These are phyloP conservation scores for Aristolochia contorta DNA, from an alignment of 164 flowering plant species.

Conservation along the genomic window DNA sequence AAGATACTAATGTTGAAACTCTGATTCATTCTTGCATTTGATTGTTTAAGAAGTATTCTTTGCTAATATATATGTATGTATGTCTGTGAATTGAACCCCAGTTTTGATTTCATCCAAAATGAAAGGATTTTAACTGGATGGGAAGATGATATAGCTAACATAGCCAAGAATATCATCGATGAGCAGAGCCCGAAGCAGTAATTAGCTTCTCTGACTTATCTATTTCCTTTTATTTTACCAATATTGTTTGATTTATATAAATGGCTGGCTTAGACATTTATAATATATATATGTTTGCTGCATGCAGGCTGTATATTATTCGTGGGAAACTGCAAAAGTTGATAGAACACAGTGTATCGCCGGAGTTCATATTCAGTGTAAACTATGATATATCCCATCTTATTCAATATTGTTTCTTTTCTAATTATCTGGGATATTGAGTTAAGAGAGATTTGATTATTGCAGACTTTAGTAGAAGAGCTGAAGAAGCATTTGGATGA, in stretches of 20 bases:
- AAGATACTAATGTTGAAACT: neutral
- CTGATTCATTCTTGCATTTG: too few species aligned
- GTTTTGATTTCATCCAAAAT: slow-evolving; percentile 32
- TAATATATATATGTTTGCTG: neutral
- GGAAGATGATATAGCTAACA: slow-evolving; percentile 53
- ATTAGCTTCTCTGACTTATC: slow-evolving; percentile 9
- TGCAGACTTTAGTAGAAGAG: slow-evolving; percentile 39
- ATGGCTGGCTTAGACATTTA: neutral
- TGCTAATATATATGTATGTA: neutral
- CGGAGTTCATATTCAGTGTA: slow-evolving; percentile 41
- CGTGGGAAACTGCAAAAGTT: slow-evolving; percentile 57
- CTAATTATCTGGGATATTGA: neutral
- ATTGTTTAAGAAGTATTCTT: neutral
- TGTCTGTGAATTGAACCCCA: slow-evolving; percentile 10
- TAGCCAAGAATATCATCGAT: slow-evolving; percentile 47
- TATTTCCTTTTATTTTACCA: neutral
- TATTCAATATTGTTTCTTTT: neutral
- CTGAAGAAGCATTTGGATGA: slow-evolving; percentile 32
- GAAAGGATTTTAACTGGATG: slow-evolving; percentile 49
- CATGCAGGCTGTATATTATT: slow-evolving; percentile 51
- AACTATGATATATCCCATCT: slow-evolving; percentile 7
- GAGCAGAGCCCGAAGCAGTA: slow-evolving; percentile 73
- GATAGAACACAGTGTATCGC: slow-evolving; percentile 43
- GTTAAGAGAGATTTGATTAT: neutral
- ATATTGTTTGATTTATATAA: neutral